A percentile compares a stretch with the other conserved stretches of the same genome.
phyloP scores from a whole-genome alignment of 768 basidiomycete genomes.

The Tricholoma saponaceum region DNA sequence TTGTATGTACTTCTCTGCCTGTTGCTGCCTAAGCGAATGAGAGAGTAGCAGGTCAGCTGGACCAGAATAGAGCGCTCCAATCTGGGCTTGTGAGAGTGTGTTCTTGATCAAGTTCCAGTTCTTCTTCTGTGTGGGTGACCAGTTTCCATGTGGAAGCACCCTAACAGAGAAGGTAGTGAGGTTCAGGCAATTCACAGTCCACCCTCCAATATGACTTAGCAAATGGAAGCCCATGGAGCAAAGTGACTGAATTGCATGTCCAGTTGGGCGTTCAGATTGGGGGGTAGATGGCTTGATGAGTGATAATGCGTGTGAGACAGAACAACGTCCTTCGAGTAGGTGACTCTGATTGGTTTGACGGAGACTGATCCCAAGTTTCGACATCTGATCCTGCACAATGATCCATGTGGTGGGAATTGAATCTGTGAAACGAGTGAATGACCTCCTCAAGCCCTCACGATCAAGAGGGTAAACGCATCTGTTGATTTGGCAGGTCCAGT shows the following conservation, averaged over 20 bases:
- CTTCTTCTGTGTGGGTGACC: neutral
- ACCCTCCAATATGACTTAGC: neutral
- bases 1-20: constrained; percentile 4
- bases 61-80: no score
- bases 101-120: constrained; percentile 1
- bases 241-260: neutral
- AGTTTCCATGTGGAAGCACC: no score
- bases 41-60: neutral
- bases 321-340: no score
- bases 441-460: no score
- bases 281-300: constrained; percentile 2
- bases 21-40: neutral
- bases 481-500: no score
- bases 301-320: neutral
- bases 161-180: neutral
- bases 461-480: no score
- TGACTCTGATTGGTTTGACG: no score
- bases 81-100: neutral
- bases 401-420: no score
- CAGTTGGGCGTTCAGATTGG: neutral
- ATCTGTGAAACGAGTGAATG: no score
- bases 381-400: no score
- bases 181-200: neutral
- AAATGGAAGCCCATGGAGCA: neutral
- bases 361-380: no score